Base-by-base conservation (phyloP, 23 red algal species). In the Gracilaria caudata region DNA sequence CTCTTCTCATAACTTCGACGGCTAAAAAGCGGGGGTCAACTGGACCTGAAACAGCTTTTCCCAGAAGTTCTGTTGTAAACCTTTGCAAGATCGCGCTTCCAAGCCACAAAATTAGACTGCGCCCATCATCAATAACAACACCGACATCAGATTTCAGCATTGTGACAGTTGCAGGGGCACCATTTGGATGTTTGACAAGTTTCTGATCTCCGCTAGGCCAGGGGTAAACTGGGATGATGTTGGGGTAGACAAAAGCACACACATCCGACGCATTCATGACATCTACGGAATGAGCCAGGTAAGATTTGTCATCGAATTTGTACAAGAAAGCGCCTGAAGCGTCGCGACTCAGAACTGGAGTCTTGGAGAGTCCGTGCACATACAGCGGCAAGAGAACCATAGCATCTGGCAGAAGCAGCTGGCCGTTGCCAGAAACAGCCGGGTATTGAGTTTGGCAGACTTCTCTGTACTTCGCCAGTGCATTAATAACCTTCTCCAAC, bases 221-320 rank as follows among this genome's bases (percentile, higher is more conserved):
- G 6, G 89, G 88, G 70, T 86, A 87, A 30, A 99, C 75, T 8
- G 81, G 93, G 39, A 99, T 78, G 55, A 94, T 78, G 32, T 86
- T 95, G 19, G 97, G 97, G 79, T 99, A 99, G 0, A 86, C 55
- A 64, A 94, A 84, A 28, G 85, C 89, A 36, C 73, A 80, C 21
- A 86, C 87, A 24, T 86, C 61, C 35, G 88, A 66, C 4, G 88
- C 71, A 75, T 85, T 86, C 75, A 93, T 88, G 24, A 65, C 78
- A 34, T 99, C 91, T 21, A 95, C 63, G 5, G 78, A 54, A 14
- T 90, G 91, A 7, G 89, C 46, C 25, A 99, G 86, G 29, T 87
- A 85, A 46, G 93, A 53, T 76, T 99, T 99, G 80, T 94, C 93
- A 66, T 99, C 97, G 73, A 95, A 84, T 3, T 92, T 91, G 63